Evolutionary conservation across 2,329 filamentous ascomycete genomes (phyloP), one percentile per base, ranked within the genome.

Genomic region (Ascochyta rabiei): DNA sequence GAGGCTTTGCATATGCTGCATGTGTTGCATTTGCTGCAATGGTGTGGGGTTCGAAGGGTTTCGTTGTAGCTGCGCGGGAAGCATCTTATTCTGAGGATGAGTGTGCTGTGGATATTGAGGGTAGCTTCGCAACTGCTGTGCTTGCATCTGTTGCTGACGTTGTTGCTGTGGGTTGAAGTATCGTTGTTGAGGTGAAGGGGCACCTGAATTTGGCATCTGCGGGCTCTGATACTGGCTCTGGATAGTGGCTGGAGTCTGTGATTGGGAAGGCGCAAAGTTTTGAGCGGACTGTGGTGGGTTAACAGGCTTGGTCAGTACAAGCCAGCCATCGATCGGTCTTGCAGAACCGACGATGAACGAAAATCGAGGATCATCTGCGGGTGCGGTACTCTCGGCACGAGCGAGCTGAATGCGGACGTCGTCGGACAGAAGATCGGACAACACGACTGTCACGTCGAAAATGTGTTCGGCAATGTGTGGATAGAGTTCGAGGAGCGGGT

Each of bases 381-480:
- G 52, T 44, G 63, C 69, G 21, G 49, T 55, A 24, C 57, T 59
- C 28, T 75, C 69, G 35, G 70, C 37, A 42, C 66, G 65, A 50
- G 67, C 45, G 34, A 77, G 61, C 50, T 65, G 74, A 12, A 61
- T 63, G 13, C 79, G 72, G 5, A 71, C 64, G 19, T 77, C 75
- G 23, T 76, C 70, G 0, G 76, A 69, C 5, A 81, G 60, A 24
- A 64, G 60, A 49, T 81, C 79, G 15, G 76, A 75, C 13, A 81
- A 63, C 19, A 72, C 58, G 1, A 75, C 69, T 15, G 77, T 72
- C 6, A 79, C 71, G 55, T 81, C 79, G 59, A 78, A 76, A 18
- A 80, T 61, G 54, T 76, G 73, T 52, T 80, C 76, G 1, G 72
- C 63, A 5, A 73, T 72, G 2, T 59, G 54, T 12, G 70, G 72